Evolutionary conservation across 2,329 filamentous ascomycete species (phyloP), one percentile per base, ranked within the genome.

Genomic region (Ilyonectria robusta): DNA sequence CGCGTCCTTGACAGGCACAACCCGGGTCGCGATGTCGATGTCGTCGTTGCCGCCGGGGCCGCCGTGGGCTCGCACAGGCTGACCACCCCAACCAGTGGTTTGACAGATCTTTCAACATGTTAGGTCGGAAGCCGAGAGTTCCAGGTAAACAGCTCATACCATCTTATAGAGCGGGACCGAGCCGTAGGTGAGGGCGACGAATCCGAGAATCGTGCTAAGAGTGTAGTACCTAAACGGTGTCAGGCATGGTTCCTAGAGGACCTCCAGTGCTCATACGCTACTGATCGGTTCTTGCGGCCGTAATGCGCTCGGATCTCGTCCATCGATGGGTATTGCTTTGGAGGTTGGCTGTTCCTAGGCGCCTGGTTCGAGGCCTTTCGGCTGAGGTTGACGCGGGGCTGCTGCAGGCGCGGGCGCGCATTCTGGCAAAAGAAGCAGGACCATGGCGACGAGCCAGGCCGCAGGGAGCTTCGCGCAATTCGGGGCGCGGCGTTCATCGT

Each of bases 81-180:
- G 94, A 46, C 95, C 95, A 75, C 94, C 94, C 94, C 94, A 98
- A 76, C 95, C 93, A 13, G 92, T 95, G 17, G 93, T 93, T 83
- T 93, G 90, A 83, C 93, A 95, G 77, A 95, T 94, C 90, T 93
- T 71, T 6, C 5, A 8, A 35, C 6, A 0, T 2, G 21, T 74
- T 42, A 63, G 42, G 47, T 5, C 10, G 5, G 19, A 8, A 5
- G 7, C 17, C n/a, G 35, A 15, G 1, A 17, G 5, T 0, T 7
- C 7, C 6, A 15, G n/a, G 6, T 37, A 33, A 29, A 37, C 15
- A 8, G n/a, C 11, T 62, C 81, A 46, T 79, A 93, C 92, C 92
- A 94, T 95, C 81, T 95, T 95, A 81, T 97, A 97, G 79, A 96
- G 84, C 2, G 94, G 94, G 55, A 96, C 94, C 11, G 92, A 94